A percentile compares a stretch with the other conserved stretches of the same genome.
These are phyloP conservation scores for Ophiocordyceps polyrhachis-furcata DNA, from an alignment of 2,329 filamentous ascomycete species.

Conservation along the genomic window DNA sequence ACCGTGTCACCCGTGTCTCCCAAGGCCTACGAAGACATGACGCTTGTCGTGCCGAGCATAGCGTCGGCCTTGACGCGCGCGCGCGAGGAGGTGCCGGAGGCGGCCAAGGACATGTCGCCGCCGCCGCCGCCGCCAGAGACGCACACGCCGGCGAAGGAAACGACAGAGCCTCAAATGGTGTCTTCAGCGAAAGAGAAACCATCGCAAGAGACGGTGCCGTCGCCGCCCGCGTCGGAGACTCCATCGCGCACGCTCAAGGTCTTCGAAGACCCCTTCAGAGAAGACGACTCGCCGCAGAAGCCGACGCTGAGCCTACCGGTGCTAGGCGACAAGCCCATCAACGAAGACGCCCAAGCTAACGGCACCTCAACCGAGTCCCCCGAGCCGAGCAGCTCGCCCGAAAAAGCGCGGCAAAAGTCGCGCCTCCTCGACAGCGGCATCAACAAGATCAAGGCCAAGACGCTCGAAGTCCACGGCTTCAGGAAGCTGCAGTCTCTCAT, in stretches of 20 bases:
- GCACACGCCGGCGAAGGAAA: not conserved
- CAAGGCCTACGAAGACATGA: constrained; percentile 32
- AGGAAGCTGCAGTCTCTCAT: constrained; percentile 59
- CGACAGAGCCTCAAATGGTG: not conserved
- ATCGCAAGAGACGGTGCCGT: not conserved
- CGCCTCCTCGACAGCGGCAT: constrained; percentile 58
- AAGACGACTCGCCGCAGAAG: constrained; percentile 26
- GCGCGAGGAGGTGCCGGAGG: not conserved
- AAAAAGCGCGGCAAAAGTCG: constrained; percentile 36
- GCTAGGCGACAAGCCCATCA: constrained; percentile 40
- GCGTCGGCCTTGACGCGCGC: constrained; percentile 14
- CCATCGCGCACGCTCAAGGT: constrained; percentile 29
- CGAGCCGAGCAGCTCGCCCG: constrained; percentile 14
- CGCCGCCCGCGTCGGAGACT: constrained; percentile 7
- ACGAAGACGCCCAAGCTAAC: constrained; percentile 27
- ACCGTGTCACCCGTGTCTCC: constrained; percentile 21
- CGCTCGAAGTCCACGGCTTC: constrained; percentile 67
- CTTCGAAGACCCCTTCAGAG: constrained; percentile 43
- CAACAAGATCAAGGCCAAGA: constrained; percentile 48
- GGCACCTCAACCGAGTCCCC: constrained; percentile 5
- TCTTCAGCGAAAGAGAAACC: not conserved
- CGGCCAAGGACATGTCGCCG: constrained; percentile 2
- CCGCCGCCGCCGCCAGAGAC: constrained; percentile 1
- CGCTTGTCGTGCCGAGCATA: constrained; percentile 29
- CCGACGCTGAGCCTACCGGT: constrained; percentile 29